Evolutionary conservation across 2,329 filamentous ascomycete genomes (phyloP).

Genomic region (Daldinia sp.): DNA sequence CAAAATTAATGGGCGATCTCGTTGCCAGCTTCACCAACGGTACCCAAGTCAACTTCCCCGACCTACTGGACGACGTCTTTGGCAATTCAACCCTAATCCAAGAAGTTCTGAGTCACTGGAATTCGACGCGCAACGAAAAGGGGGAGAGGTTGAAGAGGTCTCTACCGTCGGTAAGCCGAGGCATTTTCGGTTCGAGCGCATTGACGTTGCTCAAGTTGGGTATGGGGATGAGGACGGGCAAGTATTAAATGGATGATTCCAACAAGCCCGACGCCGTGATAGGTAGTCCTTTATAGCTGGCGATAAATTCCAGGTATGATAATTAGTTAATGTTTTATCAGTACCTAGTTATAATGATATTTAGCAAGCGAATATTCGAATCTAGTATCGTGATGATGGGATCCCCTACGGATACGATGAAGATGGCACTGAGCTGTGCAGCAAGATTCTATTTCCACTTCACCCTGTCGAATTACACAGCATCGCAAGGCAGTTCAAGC

Average conservation of each 20-base stretch:
- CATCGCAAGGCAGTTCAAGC: too few relatives aligned
- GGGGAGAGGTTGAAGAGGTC: conserved; percentile 25
- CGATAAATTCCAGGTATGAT: background rate
- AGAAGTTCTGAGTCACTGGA: conserved; percentile 50
- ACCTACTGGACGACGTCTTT: conserved; percentile 50
- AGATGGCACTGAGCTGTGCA: too few relatives aligned
- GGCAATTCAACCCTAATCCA: conserved; percentile 53
- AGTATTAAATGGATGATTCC: background rate
- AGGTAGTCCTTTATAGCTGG: background rate
- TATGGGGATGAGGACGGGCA: conserved; percentile 39
- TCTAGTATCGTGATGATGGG: too few relatives aligned
- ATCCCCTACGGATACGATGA: too few relatives aligned
- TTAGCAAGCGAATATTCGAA: too few relatives aligned
- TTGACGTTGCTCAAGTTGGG: conserved; percentile 44
- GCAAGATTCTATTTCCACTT: too few relatives aligned
- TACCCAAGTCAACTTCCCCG: conserved; percentile 43
- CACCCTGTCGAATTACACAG: too few relatives aligned
- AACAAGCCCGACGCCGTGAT: background rate
- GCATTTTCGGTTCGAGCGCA: conserved; percentile 35
- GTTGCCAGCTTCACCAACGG: conserved; percentile 48
- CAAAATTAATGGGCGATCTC: conserved; percentile 51
- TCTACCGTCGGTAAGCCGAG: conserved; percentile 29
- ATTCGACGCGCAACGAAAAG: conserved; percentile 26
- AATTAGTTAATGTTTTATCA: background rate
- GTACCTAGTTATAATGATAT: background rate